These are phyloP conservation scores for Scytalidium lignicola DNA, from an alignment of 2,329 filamentous ascomycete genomes.

Conservation along the genomic window DNA sequence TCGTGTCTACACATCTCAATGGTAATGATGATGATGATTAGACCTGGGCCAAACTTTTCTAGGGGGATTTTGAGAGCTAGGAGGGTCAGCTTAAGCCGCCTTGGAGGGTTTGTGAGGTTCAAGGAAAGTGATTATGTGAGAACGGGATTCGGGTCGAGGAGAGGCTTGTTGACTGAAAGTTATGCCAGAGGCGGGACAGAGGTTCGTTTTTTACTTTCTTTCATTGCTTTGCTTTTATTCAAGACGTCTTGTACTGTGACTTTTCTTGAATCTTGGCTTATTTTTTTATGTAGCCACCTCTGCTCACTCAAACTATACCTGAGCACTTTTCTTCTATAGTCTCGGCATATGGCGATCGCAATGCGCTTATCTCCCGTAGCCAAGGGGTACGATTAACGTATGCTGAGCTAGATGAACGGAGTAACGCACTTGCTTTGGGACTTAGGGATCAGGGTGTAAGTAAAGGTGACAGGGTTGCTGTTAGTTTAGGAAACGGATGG, in stretches of 20 bases:
- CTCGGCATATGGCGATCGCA: slow-evolving; percentile 56
- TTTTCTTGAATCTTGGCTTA: neutral
- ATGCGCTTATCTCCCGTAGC: slow-evolving; percentile 49
- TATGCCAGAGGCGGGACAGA: slow-evolving; percentile 28
- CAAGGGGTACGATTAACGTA: slow-evolving; percentile 63
- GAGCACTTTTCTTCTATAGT: slow-evolving; percentile 67
- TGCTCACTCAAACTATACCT: slow-evolving; percentile 65
- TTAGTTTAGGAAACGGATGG: slow-evolving; percentile 78
- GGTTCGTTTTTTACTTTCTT: slow-evolving; percentile 19
- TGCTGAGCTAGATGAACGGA: slow-evolving; percentile 65
- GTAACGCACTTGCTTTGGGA: slow-evolving; percentile 69
- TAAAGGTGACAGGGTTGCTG: slow-evolving; percentile 80
- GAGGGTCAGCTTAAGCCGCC: neutral
- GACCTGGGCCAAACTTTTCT: too few species aligned
- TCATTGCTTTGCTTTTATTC: slow-evolving; percentile 1
- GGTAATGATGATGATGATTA: too few species aligned
- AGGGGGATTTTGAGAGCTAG: too few species aligned
- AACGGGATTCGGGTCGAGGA: slow-evolving; percentile 4
- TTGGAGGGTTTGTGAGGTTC: neutral
- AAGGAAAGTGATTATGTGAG: neutral
- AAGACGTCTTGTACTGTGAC: neutral
- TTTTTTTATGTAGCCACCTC: slow-evolving; percentile 63
- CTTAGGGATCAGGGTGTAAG: slow-evolving; percentile 65
- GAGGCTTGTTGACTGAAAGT: slow-evolving; percentile 26
- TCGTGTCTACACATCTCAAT: too few species aligned